Conservation (phyloP, 2,329 filamentous ascomycete genomes). For the Cucurbitaria berberidis region DNA sequence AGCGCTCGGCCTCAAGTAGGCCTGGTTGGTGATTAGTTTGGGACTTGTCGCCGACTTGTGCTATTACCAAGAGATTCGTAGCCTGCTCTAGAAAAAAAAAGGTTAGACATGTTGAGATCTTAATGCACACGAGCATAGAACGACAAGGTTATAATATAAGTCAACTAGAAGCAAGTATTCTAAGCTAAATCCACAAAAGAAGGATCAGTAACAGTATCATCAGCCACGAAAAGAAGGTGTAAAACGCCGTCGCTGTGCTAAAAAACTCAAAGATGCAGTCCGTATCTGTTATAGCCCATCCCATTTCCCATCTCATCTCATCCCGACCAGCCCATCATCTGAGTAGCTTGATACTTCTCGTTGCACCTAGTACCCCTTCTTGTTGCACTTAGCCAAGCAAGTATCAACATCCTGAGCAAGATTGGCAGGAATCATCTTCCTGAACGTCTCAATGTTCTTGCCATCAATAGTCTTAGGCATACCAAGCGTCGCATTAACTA, state of each 20-base stretch:
- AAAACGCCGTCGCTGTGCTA: constrained; percentile 26
- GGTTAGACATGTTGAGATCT: neutral
- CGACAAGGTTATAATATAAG: neutral
- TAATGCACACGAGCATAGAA: neutral
- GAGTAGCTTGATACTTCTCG: neutral
- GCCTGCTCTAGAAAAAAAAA: too few species aligned
- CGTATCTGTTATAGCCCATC: neutral
- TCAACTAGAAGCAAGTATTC: neutral
- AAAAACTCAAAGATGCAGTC: constrained; percentile 4
- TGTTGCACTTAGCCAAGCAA: constrained; percentile 59
- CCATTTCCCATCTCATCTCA: neutral
- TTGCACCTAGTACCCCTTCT: constrained; percentile 50
- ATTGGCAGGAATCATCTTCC: constrained; percentile 52
- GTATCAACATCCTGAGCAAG: constrained; percentile 61
- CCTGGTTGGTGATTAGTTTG: too few species aligned
- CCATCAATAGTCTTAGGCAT: constrained; percentile 44
- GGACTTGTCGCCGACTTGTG: too few species aligned
- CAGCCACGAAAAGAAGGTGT: constrained; percentile 9
- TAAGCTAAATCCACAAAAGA: constrained; percentile 16
- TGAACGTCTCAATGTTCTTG: constrained; percentile 46
- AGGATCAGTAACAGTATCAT: constrained; percentile 12
- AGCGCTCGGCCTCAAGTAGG: too few species aligned
- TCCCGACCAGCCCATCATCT: neutral
- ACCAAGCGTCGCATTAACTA: constrained; percentile 49
- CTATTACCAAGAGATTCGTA: too few species aligned